Evolutionary conservation across 1,284 basidiomycete species (phyloP).

Genomic region (Fomitiporia mediterranea): DNA sequence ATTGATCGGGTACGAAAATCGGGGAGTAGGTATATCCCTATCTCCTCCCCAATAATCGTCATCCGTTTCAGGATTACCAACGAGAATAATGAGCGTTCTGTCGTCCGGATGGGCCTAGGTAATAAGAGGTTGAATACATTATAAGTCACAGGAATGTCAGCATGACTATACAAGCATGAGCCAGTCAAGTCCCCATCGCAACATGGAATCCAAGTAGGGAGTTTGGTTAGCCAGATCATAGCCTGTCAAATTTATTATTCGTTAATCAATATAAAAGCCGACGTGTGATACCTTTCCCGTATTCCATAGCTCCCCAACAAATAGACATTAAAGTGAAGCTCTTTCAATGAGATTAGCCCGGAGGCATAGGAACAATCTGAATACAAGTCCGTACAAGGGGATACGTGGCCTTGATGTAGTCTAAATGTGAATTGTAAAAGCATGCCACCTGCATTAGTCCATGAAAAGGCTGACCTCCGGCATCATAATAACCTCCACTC

Average conservation of each 20-base stretch:
- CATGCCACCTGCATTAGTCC: background rate
- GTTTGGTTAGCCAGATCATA: constrained; percentile 84
- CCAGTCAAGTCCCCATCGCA: constrained; percentile 91
- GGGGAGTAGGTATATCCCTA: constrained; percentile 64
- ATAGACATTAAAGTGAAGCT: constrained; percentile 73
- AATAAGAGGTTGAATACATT: background rate
- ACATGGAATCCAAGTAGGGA: constrained; percentile 80
- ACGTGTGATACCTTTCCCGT: constrained; percentile 56
- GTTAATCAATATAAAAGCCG: background rate
- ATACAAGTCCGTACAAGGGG: constrained; percentile 50
- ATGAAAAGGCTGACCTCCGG: constrained; percentile 54
- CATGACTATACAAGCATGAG: constrained; percentile 66
- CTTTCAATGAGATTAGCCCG: constrained; percentile 19
- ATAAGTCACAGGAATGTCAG: background rate
- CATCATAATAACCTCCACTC: constrained; percentile 87
- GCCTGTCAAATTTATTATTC: constrained; percentile 37
- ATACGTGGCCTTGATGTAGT: constrained; percentile 85
- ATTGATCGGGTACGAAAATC: constrained; percentile 78
- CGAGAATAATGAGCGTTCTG: constrained; percentile 74
- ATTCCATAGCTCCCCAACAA: constrained; percentile 84
- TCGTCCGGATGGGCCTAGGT: constrained; percentile 75
- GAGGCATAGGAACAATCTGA: constrained; percentile 1
- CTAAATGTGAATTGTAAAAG: constrained; percentile 33
- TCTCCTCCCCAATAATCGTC: constrained; percentile 90
- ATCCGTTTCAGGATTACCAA: constrained; percentile 63